These are phyloP conservation scores for Globisporangium solare DNA, from an alignment of 352 stramenopile species.

Conservation along the genomic window DNA sequence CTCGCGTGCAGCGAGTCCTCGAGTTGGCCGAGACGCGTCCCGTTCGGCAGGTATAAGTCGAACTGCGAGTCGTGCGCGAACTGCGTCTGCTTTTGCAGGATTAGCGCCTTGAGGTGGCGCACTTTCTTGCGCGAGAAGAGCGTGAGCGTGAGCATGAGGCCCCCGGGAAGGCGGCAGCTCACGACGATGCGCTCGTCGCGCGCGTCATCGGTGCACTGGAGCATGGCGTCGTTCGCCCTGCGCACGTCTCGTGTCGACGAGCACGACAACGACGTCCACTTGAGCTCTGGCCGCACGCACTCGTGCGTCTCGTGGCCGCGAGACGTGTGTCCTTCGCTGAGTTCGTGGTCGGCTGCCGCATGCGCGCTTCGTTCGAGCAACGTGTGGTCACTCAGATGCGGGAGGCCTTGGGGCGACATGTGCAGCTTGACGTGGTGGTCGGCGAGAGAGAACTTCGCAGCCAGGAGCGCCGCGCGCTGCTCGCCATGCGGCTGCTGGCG, in stretches of 20 bases:
- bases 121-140: slow-evolving; percentile 41
- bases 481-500: slow-evolving; percentile 42
- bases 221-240: background rate
- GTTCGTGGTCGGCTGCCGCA: too few species aligned
- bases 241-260: background rate
- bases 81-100: slow-evolving; percentile 36
- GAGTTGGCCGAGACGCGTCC: slow-evolving; percentile 26
- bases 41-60: slow-evolving; percentile 41
- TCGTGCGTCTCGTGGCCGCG: too few species aligned
- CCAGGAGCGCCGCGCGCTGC: slow-evolving; percentile 43
- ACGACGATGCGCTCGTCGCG: slow-evolving; percentile 29
- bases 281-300: too few species aligned
- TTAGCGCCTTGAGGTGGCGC: slow-evolving; percentile 46
- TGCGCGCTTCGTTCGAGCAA: too few species aligned
- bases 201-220: background rate
- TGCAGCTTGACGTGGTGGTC: slow-evolving; percentile 25
- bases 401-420: background rate
- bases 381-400: too few species aligned
- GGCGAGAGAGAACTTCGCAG: slow-evolving; percentile 35
- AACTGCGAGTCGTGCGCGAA: slow-evolving; percentile 48
- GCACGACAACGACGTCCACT: too few species aligned
- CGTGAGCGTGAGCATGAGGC: slow-evolving; percentile 34
- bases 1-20: slow-evolving; percentile 30
- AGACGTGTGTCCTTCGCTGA: too few species aligned
- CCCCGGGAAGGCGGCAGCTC: slow-evolving; percentile 51